phyloP scores from a whole-genome alignment of 345 rosid species.

The Cardiospermum halicacabum region DNA sequence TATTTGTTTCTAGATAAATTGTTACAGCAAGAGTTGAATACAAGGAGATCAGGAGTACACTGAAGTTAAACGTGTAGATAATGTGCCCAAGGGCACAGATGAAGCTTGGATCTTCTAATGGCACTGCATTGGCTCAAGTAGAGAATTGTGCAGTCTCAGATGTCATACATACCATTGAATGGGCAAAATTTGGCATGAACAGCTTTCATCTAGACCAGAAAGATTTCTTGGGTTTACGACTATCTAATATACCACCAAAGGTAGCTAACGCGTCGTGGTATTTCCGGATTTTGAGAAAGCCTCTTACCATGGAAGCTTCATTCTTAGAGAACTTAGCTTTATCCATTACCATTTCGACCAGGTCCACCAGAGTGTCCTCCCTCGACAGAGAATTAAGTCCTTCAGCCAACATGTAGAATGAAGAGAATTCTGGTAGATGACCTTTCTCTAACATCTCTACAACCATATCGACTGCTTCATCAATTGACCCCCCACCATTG shows the following conservation, averaged over 20 bases:
- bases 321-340: slow-evolving; percentile 50
- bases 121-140: neutral
- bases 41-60: neutral
- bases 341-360: slow-evolving; percentile 63
- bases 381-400: slow-evolving; percentile 64
- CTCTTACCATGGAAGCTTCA: slow-evolving; percentile 61
- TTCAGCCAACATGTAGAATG: slow-evolving; percentile 80
- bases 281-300: slow-evolving; percentile 63
- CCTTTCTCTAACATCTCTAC: slow-evolving; percentile 72
- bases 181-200: neutral
- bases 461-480: slow-evolving; percentile 77
- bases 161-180: neutral
- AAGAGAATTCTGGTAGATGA: slow-evolving; percentile 62
- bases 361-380: slow-evolving; percentile 63
- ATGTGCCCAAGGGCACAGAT: neutral
- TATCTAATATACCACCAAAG: slow-evolving; percentile 50
- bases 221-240: slow-evolving; percentile 30
- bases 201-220: slow-evolving; percentile 33
- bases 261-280: slow-evolving; percentile 73
- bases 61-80: neutral
- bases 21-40: neutral
- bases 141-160: neutral
- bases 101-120: neutral
- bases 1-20: neutral
- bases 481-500: slow-evolving; percentile 70